Evolutionary conservation across 257 asterid genomes (phyloP).

Genomic region (Petunia axillaris): DNA sequence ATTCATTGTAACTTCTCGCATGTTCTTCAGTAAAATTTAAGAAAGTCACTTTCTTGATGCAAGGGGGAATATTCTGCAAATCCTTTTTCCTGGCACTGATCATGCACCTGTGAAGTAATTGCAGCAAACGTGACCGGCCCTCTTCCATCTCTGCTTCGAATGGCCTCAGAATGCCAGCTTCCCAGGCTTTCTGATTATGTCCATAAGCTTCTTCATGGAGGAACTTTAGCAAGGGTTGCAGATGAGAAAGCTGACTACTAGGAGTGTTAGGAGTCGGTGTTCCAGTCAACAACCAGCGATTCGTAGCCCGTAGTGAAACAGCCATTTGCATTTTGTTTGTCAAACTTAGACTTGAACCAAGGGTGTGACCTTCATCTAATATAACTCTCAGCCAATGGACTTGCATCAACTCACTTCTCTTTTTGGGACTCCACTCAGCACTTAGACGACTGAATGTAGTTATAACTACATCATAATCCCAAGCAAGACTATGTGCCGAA

Average conservation of each 20-base stretch:
- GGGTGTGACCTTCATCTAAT: slow-evolving; percentile 98
- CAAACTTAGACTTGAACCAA: slow-evolving; percentile 87
- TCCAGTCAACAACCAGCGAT: slow-evolving; percentile 98
- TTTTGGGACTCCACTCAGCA: slow-evolving; percentile 89
- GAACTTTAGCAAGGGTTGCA: slow-evolving; percentile 88
- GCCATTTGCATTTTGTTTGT: slow-evolving; percentile 97
- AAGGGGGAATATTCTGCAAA: slow-evolving; percentile 87
- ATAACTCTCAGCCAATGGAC: slow-evolving; percentile 95
- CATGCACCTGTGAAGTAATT: slow-evolving; percentile 90
- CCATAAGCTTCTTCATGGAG: slow-evolving; percentile 95
- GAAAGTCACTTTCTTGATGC: slow-evolving; percentile 73
- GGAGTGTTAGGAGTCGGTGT: slow-evolving; percentile 99
- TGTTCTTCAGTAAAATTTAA: slow-evolving; percentile 80
- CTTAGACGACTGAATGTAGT: slow-evolving; percentile 95
- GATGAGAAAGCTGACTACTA: slow-evolving; percentile 85
- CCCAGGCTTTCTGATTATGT: slow-evolving; percentile 82
- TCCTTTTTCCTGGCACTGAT: slow-evolving; percentile 91
- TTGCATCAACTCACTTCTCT: slow-evolving; percentile 82
- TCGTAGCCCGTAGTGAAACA: slow-evolving; percentile 69
- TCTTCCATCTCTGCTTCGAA: slow-evolving; percentile 98
- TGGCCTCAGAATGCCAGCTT: slow-evolving; percentile 80
- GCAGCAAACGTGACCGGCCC: slow-evolving; percentile 82
- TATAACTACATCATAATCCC: slow-evolving; percentile 94
- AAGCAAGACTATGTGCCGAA: slow-evolving; percentile 79
- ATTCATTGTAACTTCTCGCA: slow-evolving; percentile 88